These are phyloP conservation scores for Heterobasidion annosum DNA, from an alignment of 1,284 basidiomycete genomes.

Conservation along the genomic window DNA sequence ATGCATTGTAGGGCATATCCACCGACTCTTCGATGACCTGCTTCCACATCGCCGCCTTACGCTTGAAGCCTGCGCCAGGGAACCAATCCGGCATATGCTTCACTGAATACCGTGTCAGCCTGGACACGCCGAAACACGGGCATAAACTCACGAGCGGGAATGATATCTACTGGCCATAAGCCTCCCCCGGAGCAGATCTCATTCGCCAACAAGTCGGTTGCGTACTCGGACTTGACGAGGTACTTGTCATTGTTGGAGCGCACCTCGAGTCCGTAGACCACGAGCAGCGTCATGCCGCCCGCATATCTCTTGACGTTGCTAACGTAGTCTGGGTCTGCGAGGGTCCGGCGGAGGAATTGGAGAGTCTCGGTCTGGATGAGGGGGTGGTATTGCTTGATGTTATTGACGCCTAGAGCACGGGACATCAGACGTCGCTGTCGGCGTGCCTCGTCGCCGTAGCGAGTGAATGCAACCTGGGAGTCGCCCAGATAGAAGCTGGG, in stretches of 20 bases:
- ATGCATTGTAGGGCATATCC: background rate
- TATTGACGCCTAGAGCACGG: conserved; percentile 44
- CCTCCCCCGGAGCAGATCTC: conserved; percentile 50
- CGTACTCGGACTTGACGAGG: conserved; percentile 51
- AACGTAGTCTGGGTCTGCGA: conserved; percentile 21
- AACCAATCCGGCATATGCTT: conserved; percentile 17
- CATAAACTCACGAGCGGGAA: conserved; percentile 14
- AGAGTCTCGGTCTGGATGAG: conserved; percentile 43
- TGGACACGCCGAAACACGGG: background rate
- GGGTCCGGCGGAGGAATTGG: conserved; percentile 21
- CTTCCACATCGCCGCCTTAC: background rate
- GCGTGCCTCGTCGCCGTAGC: conserved; percentile 50
- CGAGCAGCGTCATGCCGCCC: conserved; percentile 50
- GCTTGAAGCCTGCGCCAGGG: conserved; percentile 18
- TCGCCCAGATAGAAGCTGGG: conserved; percentile 4
- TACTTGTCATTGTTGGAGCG: conserved; percentile 43
- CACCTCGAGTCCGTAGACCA: conserved; percentile 58
- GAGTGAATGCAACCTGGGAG: conserved; percentile 53
- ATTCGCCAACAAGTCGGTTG: conserved; percentile 49
- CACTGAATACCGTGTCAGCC: conserved; percentile 5
- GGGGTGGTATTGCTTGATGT: conserved; percentile 47
- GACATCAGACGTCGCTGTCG: conserved; percentile 60
- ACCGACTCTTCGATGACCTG: background rate
- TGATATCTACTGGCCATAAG: conserved; percentile 14
- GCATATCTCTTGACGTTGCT: conserved; percentile 25